phyloP scores from a whole-genome alignment of 345 rosid genomes.

The Eucalyptus pauciflora region DNA sequence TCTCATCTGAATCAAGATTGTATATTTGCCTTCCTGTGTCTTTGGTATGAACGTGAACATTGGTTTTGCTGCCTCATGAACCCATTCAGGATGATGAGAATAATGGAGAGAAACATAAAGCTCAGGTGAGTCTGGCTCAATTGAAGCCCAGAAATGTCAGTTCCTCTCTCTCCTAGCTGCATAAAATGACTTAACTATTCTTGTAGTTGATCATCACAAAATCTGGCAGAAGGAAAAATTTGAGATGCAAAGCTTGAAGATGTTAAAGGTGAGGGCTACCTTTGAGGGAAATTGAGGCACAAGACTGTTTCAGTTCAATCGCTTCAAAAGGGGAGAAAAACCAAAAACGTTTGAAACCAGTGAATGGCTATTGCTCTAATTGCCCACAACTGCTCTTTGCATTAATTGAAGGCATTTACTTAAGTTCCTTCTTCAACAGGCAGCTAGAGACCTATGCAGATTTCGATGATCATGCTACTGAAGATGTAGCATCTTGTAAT shows the following conservation, averaged over 20 bases:
- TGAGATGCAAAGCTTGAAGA: slow-evolving; percentile 62
- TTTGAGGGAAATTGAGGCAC: slow-evolving; percentile 66
- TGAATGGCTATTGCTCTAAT: slow-evolving; percentile 33
- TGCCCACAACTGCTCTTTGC: neutral
- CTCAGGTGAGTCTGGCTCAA: slow-evolving; percentile 26
- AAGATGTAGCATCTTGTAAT: slow-evolving; percentile 9
- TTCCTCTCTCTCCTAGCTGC: neutral
- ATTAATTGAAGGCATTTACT: neutral
- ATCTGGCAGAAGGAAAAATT: slow-evolving; percentile 44
- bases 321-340: slow-evolving; percentile 30
- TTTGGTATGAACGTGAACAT: neutral
- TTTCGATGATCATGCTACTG: slow-evolving; percentile 58
- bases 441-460: slow-evolving; percentile 72
- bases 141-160: neutral
- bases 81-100: neutral
- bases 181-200: neutral
- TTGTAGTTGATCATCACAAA: neutral
- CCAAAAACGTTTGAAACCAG: slow-evolving; percentile 33
- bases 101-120: slow-evolving; percentile 21
- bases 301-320: slow-evolving; percentile 28
- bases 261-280: slow-evolving; percentile 74
- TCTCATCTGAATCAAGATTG: neutral
- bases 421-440: slow-evolving; percentile 20
- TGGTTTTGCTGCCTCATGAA: slow-evolving; percentile 2
- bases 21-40: neutral